These are phyloP conservation scores for Pilobolus umbonatus DNA, from an alignment of 192 early-diverging fungal species.

Conservation along the genomic window DNA sequence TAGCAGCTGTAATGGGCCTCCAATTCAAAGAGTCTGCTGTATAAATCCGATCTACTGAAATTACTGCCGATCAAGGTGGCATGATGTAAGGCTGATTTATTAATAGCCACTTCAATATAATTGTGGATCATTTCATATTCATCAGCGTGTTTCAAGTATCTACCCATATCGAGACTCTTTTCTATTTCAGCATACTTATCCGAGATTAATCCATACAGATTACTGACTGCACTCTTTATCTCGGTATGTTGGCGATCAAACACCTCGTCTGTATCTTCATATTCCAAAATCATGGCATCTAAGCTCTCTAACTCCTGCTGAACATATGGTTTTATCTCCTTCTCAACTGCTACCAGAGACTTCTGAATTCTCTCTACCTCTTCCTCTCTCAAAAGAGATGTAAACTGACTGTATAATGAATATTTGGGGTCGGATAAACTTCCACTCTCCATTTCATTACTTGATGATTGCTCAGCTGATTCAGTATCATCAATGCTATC, in stretches of 20 bases:
- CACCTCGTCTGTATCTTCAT: constrained; percentile 8
- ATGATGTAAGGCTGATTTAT: constrained; percentile 15
- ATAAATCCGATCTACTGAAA: constrained; percentile 28
- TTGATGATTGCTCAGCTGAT: no score
- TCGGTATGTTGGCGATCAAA: constrained; percentile 33
- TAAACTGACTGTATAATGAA: no score
- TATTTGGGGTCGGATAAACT: no score
- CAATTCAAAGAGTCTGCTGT: constrained; percentile 36
- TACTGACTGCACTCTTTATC: constrained; percentile 22
- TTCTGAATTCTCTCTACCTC: constrained; percentile 12
- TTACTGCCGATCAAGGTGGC: constrained; percentile 19
- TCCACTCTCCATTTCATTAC: no score
- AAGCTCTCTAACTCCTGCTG: not conserved
- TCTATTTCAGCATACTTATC: constrained; percentile 28
- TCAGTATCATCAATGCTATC: no score
- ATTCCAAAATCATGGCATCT: constrained; percentile 1
- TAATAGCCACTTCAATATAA: constrained; percentile 33
- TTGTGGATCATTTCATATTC: constrained; percentile 35
- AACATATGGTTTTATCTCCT: constrained; percentile 4
- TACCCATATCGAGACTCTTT: constrained; percentile 24
- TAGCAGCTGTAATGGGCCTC: constrained; percentile 42
- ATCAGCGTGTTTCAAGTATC: constrained; percentile 30
- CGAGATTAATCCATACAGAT: constrained; percentile 20
- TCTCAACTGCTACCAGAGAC: constrained; percentile 4
- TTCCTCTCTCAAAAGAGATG: no score